These are phyloP conservation scores for Sarocladium oryzae DNA, from an alignment of 2,329 filamentous ascomycete species.

Conservation along the genomic window DNA sequence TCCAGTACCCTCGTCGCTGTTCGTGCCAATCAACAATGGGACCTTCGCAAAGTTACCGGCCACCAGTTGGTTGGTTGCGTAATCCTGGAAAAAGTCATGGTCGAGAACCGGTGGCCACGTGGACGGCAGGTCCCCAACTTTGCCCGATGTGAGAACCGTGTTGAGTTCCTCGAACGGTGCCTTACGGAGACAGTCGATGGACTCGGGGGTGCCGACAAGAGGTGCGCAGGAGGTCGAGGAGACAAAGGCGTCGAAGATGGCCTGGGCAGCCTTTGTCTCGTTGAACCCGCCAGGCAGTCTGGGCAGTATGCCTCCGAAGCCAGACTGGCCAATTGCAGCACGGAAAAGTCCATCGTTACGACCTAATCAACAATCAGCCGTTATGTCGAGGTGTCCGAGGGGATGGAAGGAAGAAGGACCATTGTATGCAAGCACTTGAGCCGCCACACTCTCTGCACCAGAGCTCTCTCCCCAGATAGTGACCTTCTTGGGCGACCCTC, in stretches of 20 bases:
- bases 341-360: slow-evolving; percentile 49
- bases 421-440: slow-evolving; percentile 48
- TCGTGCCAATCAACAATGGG: slow-evolving; percentile 40
- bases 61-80: slow-evolving; percentile 37
- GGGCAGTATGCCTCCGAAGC: slow-evolving; percentile 20
- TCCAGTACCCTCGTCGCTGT: slow-evolving; percentile 37
- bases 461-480: slow-evolving; percentile 43
- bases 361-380: slow-evolving; percentile 16
- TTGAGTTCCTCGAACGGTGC: slow-evolving; percentile 26
- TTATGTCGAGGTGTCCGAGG: background rate
- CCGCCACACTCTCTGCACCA: slow-evolving; percentile 32
- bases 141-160: slow-evolving; percentile 23
- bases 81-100: slow-evolving; percentile 40
- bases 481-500: slow-evolving; percentile 39
- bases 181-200: slow-evolving; percentile 24
- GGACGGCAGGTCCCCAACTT: slow-evolving; percentile 11
- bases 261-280: background rate
- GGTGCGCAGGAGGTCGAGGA: slow-evolving; percentile 28
- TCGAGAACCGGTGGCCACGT: slow-evolving; percentile 39
- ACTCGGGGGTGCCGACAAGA: slow-evolving; percentile 16
- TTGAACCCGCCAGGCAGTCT: slow-evolving; percentile 36
- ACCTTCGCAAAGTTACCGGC: slow-evolving; percentile 36
- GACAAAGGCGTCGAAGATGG: slow-evolving; percentile 14
- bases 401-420: slow-evolving; percentile 16
- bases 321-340: slow-evolving; percentile 33